Evolutionary conservation across 2,329 filamentous ascomycete genomes (phyloP).

Genomic region (Colletotrichum aenigma): DNA sequence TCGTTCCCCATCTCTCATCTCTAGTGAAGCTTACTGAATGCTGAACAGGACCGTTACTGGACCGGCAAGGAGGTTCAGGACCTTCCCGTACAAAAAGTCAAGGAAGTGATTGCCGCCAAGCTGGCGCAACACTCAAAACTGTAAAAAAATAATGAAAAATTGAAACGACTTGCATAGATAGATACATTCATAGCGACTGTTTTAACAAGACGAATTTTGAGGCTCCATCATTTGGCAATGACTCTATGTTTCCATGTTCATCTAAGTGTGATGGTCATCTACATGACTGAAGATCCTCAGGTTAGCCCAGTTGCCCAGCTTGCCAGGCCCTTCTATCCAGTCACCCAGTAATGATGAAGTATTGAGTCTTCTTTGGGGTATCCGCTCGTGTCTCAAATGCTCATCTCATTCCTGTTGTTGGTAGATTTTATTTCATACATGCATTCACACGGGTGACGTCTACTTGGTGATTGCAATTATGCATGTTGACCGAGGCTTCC

Average conservation of each 20-base stretch:
- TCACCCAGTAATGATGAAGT: background rate
- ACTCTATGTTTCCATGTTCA: background rate
- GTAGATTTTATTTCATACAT: background rate
- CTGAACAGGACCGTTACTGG: constrained; percentile 57
- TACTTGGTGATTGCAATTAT: background rate
- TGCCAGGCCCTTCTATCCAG: background rate
- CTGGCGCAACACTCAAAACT: constrained; percentile 38
- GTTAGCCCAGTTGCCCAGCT: background rate
- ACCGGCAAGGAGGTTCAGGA: constrained; percentile 64
- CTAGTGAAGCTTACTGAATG: background rate
- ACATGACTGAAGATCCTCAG: background rate
- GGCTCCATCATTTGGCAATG: background rate
- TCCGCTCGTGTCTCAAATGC: background rate
- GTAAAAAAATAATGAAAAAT: constrained; percentile 19
- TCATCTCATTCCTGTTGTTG: background rate
- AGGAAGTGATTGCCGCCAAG: constrained; percentile 51
- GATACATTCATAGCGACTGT: constrained; percentile 9
- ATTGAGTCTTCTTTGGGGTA: background rate
- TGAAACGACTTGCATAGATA: background rate
- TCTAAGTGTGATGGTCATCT: background rate
- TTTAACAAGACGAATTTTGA: background rate
- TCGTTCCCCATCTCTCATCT: background rate
- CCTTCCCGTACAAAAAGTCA: constrained; percentile 64
- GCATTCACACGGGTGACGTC: background rate
- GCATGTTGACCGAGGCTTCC: background rate